Conservation (phyloP, 345 rosid species). For the Gossypium arboreum region DNA sequence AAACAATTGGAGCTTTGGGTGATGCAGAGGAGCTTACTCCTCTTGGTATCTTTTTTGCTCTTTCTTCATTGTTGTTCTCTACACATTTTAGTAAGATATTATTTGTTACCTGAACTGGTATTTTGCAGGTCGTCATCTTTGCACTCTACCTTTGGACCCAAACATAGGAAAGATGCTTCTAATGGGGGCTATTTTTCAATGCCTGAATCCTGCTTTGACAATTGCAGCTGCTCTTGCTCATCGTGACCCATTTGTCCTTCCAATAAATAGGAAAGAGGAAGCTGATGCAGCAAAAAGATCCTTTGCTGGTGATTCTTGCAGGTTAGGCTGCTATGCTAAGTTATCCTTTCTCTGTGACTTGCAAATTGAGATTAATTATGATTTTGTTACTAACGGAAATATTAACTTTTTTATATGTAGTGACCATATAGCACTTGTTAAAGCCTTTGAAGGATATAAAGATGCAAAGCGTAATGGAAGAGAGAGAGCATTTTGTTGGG, state of each 20-base stretch:
- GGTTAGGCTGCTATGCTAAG: conserved; percentile 35
- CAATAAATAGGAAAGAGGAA: conserved; percentile 71
- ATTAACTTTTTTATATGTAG: conserved; percentile 41
- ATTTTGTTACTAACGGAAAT: conserved; percentile 8
- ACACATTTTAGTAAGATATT: conserved; percentile 9
- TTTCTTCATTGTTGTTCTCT: conserved; percentile 2
- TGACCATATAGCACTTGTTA: conserved; percentile 93
- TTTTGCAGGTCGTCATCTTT: conserved; percentile 74
- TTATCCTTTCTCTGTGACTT: background rate
- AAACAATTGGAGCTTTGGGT: conserved; percentile 86
- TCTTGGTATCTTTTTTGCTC: conserved; percentile 48
- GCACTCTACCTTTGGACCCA: conserved; percentile 81
- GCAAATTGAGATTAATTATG: background rate
- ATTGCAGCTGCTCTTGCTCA: conserved; percentile 91
- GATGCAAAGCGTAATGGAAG: conserved; percentile 66
- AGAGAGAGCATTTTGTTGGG: conserved; percentile 82
- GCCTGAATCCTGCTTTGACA: conserved; percentile 90
- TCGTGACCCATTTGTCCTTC: conserved; percentile 91
- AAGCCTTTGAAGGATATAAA: conserved; percentile 81
- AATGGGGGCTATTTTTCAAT: conserved; percentile 87
- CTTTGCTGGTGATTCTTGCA: conserved; percentile 95
- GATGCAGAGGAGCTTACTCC: conserved; percentile 87
- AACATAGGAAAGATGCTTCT: conserved; percentile 97
- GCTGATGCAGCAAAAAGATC: conserved; percentile 88
- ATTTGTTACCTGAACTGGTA: conserved; percentile 15